These are phyloP conservation scores for Dunaliella sp. DNA, from an alignment of 139 green algal species.

Conservation along the genomic window DNA sequence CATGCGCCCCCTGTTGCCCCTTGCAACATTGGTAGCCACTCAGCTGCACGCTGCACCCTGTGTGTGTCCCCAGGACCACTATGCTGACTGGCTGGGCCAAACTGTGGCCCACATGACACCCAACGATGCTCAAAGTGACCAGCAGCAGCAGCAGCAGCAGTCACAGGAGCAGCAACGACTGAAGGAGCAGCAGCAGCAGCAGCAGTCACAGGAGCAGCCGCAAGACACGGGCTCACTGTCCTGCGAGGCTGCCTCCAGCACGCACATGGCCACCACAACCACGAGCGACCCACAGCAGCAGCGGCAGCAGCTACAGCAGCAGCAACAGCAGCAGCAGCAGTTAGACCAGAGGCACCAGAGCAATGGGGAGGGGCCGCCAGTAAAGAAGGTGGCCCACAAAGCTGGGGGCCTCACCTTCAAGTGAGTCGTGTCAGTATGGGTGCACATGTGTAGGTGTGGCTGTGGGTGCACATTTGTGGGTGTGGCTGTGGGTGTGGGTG, in stretches of 20 bases:
- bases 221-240: neutral
- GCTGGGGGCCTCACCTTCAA: neutral
- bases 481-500: neutral
- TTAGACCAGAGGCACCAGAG: no score
- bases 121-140: no score
- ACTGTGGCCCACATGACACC: neutral
- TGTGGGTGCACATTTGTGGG: neutral
- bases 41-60: neutral
- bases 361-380: no score
- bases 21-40: neutral
- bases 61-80: neutral
- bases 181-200: no score
- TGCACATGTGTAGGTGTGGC: neutral
- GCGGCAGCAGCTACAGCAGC: neutral
- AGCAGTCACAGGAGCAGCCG: neutral
- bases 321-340: no score
- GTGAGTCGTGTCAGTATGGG: neutral
- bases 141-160: no score
- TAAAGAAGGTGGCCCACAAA: neutral
- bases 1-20: no score
- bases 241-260: neutral
- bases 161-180: no score
- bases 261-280: neutral
- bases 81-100: neutral
- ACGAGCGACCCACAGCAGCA: neutral